Base-by-base conservation (phyloP, 805 yeast genomes). In the Candida ascalaphidarum region DNA sequence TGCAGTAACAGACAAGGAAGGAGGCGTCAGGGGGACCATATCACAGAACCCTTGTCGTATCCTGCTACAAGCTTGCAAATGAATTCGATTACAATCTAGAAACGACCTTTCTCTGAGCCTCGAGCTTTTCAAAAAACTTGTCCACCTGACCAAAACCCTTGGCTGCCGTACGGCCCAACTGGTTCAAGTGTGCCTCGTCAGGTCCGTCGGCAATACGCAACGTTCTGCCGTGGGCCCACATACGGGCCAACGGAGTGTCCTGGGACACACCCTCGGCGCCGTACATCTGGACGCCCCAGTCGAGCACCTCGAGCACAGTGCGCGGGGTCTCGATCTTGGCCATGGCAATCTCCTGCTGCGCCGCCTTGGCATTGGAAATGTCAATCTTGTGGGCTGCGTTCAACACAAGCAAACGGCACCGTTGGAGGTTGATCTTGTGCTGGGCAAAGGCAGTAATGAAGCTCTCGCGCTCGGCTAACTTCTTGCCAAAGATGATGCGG, bases 181-280 rank as follows among this genome's bases (percentile, higher is more conserved):
- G 81, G 34, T 55, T 53, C 45, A 71, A 52, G 45, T 76, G 80
- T 3, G 77, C 77, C 47, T 74, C 81, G 54, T 75, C 81, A 3
- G 82, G 82, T 9, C 81, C 81, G 46, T 77, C 82, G 11, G 81
- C 81, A 31, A 74, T 70, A 36, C 81, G 55, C 31, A 75, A 60
- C 24, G 76, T 71, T 46, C 82, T 60, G 26, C 66, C 55, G 31
- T 50, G 48, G 14, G 72, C 70, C 51, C 67, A 77, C 49, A 65
- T 48, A 33, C 65, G 49, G 2, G 81, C 74, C 44, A 77, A 54
- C 28, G 69, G 74, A 7, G 75, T 67, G 37, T 76, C 81, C 46
- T 73, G 75, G 23, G 73, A 65, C 7, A 75, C 67, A 30, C 81
- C 81, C 44, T 71, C 79, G 16, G 77, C 81, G 11, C 82, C 83